Conservation (phyloP, 169 alveolate species). For the Plasmodium vivax region DNA sequence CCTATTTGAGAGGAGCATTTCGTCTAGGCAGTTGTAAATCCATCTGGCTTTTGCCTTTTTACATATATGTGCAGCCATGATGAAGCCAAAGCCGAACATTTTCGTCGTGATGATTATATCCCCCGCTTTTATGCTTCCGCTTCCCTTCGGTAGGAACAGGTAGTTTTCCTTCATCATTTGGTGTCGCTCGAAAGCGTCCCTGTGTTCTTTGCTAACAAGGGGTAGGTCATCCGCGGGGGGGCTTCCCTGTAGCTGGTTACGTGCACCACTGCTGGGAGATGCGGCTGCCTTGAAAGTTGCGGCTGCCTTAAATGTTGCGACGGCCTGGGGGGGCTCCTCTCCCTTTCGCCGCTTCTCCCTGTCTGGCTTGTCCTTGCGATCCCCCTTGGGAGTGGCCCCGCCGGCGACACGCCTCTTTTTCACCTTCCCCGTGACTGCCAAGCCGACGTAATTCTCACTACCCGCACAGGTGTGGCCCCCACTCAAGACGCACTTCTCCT, state of each 20-base stretch:
- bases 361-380: not conserved
- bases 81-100: conserved; percentile 74
- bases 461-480: conserved; percentile 78
- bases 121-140: conserved; percentile 26
- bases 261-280: not conserved
- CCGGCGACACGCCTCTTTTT: conserved; percentile 4
- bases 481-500: conserved; percentile 74
- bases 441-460: conserved; percentile 70
- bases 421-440: conserved; percentile 73
- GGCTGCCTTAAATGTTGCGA: not conserved
- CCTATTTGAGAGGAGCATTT: conserved; percentile 73
- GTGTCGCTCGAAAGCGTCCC: conserved; percentile 9
- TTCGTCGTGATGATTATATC: conserved; percentile 73
- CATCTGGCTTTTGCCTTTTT: conserved; percentile 76
- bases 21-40: conserved; percentile 73
- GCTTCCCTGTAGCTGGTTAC: not conserved
- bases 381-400: not conserved
- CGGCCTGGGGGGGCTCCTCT: not conserved
- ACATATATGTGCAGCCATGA: conserved; percentile 74
- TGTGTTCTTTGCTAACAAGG: not conserved
- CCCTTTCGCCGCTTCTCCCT: not conserved
- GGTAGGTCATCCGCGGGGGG: not conserved
- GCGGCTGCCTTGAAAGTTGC: no score
- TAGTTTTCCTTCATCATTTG: conserved; percentile 33
- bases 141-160: conserved; percentile 63